Evolutionary conservation across 345 rosid species (phyloP).

Genomic region (Murraya koenigii): DNA sequence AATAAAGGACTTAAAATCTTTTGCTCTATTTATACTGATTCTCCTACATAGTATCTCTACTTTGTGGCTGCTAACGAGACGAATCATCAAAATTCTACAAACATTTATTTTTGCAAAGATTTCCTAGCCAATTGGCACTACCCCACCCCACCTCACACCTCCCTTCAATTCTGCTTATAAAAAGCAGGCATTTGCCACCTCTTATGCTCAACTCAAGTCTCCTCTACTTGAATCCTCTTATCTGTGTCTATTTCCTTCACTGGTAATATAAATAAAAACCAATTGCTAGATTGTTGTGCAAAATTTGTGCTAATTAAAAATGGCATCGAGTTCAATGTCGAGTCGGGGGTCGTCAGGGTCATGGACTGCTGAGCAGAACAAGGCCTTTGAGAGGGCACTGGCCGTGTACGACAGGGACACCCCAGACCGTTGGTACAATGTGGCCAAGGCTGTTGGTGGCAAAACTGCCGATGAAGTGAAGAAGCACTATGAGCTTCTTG

Average conservation of each 20-base stretch:
- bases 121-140: slow-evolving; percentile 43
- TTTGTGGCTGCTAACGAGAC: slow-evolving; percentile 54
- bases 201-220: slow-evolving; percentile 34
- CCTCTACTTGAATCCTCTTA: neutral
- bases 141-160: slow-evolving; percentile 39
- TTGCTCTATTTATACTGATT: slow-evolving; percentile 31
- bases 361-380: slow-evolving; percentile 90
- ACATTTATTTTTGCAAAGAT: slow-evolving; percentile 30
- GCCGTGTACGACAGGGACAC: slow-evolving; percentile 91
- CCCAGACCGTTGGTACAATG: slow-evolving; percentile 95
- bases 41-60: slow-evolving; percentile 25
- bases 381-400: slow-evolving; percentile 89
- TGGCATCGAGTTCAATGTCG: slow-evolving; percentile 86
- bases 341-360: slow-evolving; percentile 43
- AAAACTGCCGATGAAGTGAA: slow-evolving; percentile 85
- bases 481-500: slow-evolving; percentile 72
- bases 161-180: slow-evolving; percentile 50
- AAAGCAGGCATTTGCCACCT: slow-evolving; percentile 46
- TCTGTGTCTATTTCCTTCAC: neutral
- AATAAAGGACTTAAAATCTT: slow-evolving; percentile 11
- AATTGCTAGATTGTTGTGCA: no score
- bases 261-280: no score
- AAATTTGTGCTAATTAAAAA: slow-evolving; percentile 1
- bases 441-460: slow-evolving; percentile 86
- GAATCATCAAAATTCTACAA: slow-evolving; percentile 52